Evolutionary conservation across 345 rosid genomes (phyloP).

Genomic region (Brassica nigra): DNA sequence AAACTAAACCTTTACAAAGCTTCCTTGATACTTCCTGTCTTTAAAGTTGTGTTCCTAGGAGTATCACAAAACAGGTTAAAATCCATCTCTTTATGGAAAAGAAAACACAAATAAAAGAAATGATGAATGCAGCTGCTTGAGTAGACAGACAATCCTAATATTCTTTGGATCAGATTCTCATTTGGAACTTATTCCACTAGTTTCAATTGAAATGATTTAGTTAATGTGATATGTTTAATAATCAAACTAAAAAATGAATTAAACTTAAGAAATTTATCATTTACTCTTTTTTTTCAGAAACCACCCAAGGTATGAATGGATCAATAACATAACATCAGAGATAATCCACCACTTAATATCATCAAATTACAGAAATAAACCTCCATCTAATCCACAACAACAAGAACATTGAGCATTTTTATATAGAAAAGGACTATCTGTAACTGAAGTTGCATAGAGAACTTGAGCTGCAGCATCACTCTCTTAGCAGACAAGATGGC

Average conservation of each 20-base stretch:
- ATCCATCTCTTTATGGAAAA: neutral
- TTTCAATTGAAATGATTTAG: too few species aligned
- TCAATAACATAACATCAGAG: neutral
- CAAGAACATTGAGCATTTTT: neutral
- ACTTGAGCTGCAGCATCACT: neutral
- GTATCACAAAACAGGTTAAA: conserved; percentile 5
- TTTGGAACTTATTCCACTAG: too few species aligned
- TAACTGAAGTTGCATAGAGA: neutral
- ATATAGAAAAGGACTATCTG: neutral
- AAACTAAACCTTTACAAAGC: neutral
- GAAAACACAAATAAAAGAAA: neutral
- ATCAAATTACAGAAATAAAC: neutral
- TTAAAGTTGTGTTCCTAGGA: conserved; percentile 1
- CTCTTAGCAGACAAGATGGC: conserved; percentile 2
- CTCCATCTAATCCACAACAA: neutral
- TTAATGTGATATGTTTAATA: too few species aligned
- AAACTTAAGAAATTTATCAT: too few species aligned
- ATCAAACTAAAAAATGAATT: too few species aligned
- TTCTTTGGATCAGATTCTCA: too few species aligned
- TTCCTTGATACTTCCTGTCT: neutral
- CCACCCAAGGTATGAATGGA: neutral
- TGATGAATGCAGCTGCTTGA: neutral
- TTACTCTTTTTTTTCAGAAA: too few species aligned
- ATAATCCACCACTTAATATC: neutral
- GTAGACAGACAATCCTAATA: too few species aligned